A percentile compares a stretch with the other conserved stretches of the same genome.
Conservation (phyloP, 1,139 yeast species). For the Candida dubliniensis region DNA sequence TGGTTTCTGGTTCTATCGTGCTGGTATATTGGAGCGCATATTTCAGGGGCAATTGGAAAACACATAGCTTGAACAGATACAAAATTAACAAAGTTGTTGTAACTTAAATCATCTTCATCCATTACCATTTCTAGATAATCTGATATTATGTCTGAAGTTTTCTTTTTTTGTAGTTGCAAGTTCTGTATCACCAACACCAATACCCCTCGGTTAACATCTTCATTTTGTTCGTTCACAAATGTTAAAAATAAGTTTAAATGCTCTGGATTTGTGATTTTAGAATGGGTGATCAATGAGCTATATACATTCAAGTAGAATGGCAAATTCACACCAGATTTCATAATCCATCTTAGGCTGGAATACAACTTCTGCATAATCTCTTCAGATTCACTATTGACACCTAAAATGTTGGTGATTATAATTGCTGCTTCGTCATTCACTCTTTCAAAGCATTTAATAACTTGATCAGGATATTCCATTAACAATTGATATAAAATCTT, state of each 20-base stretch:
- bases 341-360: constrained; percentile 14
- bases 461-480: constrained; percentile 19
- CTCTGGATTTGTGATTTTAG: constrained; percentile 20
- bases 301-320: constrained; percentile 16
- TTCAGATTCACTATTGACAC: constrained; percentile 1
- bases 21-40: constrained; percentile 22
- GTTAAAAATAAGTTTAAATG: constrained; percentile 27
- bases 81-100: constrained; percentile 22
- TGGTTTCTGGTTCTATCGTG: constrained; percentile 19
- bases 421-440: constrained; percentile 20
- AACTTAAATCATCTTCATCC: constrained; percentile 16
- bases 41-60: constrained; percentile 29
- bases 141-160: constrained; percentile 20
- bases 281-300: constrained; percentile 16
- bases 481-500: constrained; percentile 19
- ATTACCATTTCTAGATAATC: constrained; percentile 28
- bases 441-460: constrained; percentile 19
- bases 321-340: constrained; percentile 7
- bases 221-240: constrained; percentile 19
- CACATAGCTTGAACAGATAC: constrained; percentile 21
- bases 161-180: constrained; percentile 19
- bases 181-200: constrained; percentile 28
- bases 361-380: constrained; percentile 14
- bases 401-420: constrained; percentile 4
- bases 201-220: constrained; percentile 19